Evolutionary conservation across 2,329 filamentous ascomycete species (phyloP), one percentile per base, ranked within the genome.

Genomic region (Curvularia verruculosa): DNA sequence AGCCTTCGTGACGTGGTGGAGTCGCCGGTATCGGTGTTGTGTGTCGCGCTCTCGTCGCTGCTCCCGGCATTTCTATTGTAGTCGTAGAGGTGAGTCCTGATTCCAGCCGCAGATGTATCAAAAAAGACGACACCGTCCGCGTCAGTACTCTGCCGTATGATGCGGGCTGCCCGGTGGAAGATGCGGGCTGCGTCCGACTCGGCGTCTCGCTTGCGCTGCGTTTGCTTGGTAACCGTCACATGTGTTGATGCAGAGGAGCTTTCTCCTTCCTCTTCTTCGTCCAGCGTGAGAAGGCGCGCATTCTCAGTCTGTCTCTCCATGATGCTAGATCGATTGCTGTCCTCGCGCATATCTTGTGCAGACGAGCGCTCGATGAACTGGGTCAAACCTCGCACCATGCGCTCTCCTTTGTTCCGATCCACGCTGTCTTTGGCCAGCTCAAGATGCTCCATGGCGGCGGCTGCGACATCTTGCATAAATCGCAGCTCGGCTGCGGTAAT

Each of bases 51-150:
- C 36, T 73, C 71, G 31, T 72, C 69, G 41, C 66, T 71, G 37
- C 65, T 69, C 8, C 47, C 51, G 9, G 51, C 37, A 7, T 56
- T 44, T 29, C 60, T 56, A n/a, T 59, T 58, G 21, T 64, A 61
- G 12, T 69, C 64, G 28, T 68, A 66, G 5, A 67, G 60, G 24
- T 69, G 61, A 24, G 59, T 65, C 41, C 61, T 66, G 45, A 74
- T 69, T 23, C 67, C 60, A 47, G 70, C 68, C 12, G 70, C 64
- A 7, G 72, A 72, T 21, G 71, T 72, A 41, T 75, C 72, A 18
- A 75, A 75, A 53, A 76, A 75, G 3, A 74, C 65, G 1, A 72
- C 70, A n/a, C 74, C 74, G 41, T 75, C 72, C 2, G 71, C 64
- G 18, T 70, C 63, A 9, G 66, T 72, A 3, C 67, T 72, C 34